Evolutionary conservation across 257 asterid genomes (phyloP).

Genomic region (Handroanthus guayacan): DNA sequence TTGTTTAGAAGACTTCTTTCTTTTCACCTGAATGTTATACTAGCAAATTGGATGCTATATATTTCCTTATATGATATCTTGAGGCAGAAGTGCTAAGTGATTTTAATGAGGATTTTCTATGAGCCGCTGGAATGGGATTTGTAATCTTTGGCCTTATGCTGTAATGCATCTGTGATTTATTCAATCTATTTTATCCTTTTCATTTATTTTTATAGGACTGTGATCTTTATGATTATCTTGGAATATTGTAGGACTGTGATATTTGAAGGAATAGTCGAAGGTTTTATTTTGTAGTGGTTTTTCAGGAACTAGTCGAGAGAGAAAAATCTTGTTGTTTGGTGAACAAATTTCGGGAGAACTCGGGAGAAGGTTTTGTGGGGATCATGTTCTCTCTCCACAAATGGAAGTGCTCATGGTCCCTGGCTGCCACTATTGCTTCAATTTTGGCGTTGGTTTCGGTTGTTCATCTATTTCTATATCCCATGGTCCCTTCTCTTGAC

Average conservation of each 20-base stretch:
- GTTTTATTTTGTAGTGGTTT: slow-evolving; percentile 25
- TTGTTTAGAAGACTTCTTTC: slow-evolving; percentile 23
- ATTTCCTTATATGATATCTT: background rate
- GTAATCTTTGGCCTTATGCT: slow-evolving; percentile 10
- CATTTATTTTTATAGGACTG: slow-evolving; percentile 23
- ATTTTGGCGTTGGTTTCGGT: slow-evolving; percentile 69
- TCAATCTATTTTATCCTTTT: slow-evolving; percentile 1
- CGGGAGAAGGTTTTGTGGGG: slow-evolving; percentile 43
- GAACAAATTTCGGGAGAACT: slow-evolving; percentile 17
- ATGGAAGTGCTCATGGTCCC: slow-evolving; percentile 91
- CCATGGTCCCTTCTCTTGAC: slow-evolving; percentile 65
- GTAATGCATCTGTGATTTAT: slow-evolving; percentile 22
- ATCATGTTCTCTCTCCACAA: slow-evolving; percentile 81
- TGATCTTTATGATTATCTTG: slow-evolving; percentile 30
- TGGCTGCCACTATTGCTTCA: slow-evolving; percentile 64
- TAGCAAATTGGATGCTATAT: slow-evolving; percentile 19
- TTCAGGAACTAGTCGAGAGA: slow-evolving; percentile 23
- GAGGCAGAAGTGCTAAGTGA: background rate
- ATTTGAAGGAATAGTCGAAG: slow-evolving; percentile 25
- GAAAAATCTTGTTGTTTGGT: slow-evolving; percentile 11
- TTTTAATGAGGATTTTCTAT: background rate
- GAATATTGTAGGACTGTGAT: slow-evolving; percentile 37
- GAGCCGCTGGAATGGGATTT: slow-evolving; percentile 33
- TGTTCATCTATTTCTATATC: slow-evolving; percentile 74
- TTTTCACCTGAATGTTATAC: background rate